These are phyloP conservation scores for Yamadazyma membranifaciens DNA, from an alignment of 1,139 yeast species.

Conservation along the genomic window DNA sequence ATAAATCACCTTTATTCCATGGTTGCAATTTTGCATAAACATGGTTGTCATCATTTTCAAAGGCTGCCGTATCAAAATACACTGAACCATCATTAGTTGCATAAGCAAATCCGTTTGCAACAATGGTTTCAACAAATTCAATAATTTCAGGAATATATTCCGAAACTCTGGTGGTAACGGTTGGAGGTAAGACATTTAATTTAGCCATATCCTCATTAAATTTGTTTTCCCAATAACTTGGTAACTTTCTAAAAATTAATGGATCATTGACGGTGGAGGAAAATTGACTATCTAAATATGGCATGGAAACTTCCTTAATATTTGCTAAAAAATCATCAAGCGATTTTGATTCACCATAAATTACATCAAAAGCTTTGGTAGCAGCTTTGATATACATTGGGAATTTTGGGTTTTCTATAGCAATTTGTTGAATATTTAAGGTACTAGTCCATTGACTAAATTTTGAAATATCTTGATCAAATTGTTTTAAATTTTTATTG, in stretches of 20 bases:
- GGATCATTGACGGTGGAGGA: conserved; percentile 86
- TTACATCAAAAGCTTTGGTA: conserved; percentile 46
- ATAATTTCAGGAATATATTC: conserved; percentile 94
- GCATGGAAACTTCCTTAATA: conserved; percentile 73
- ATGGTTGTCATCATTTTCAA: conserved; percentile 71
- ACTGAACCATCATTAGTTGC: conserved; percentile 84
- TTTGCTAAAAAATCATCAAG: conserved; percentile 43
- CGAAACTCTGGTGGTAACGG: conserved; percentile 91
- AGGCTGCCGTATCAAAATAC: conserved; percentile 85
- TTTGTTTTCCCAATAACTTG: conserved; percentile 86
- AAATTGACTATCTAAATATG: conserved; percentile 63
- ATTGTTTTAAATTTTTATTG: conserved; percentile 54
- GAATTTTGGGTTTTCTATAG: conserved; percentile 68
- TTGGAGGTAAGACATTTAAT: conserved; percentile 81
- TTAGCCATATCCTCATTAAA: conserved; percentile 83
- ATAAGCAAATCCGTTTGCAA: conserved; percentile 81
- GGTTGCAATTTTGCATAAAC: conserved; percentile 96
- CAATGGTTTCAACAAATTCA: conserved; percentile 70
- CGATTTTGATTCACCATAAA: conserved; percentile 20
- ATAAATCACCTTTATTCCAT: conserved; percentile 91
- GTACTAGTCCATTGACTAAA: conserved; percentile 52
- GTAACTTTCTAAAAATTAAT: conserved; percentile 72
- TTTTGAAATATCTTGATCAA: conserved; percentile 26
- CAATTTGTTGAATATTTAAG: conserved; percentile 47
- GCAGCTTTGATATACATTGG: conserved; percentile 82